A percentile compares a stretch with the other conserved stretches of the same genome.
These are phyloP conservation scores for Rhodotorula sp. DNA, from an alignment of 1,284 basidiomycete genomes.

Conservation along the genomic window DNA sequence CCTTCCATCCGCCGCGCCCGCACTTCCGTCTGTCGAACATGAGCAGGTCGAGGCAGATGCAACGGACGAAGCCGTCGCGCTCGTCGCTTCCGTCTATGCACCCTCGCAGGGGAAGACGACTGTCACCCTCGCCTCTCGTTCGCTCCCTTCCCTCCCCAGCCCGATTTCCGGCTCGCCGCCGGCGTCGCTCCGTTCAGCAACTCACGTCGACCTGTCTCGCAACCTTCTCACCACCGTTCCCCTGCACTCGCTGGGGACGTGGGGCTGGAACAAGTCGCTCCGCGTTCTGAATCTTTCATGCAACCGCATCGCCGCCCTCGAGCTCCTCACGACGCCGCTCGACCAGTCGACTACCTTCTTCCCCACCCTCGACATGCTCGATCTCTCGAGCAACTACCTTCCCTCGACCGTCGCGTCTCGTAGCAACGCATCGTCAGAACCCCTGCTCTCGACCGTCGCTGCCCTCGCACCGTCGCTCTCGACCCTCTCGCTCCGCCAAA, in stretches of 20 bases:
- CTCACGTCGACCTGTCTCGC: conserved; percentile 22
- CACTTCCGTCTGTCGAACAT: neutral
- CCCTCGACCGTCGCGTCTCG: neutral
- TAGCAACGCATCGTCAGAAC: no score
- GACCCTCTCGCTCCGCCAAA: conserved; percentile 23
- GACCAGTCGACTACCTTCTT: neutral
- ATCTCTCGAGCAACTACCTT: conserved; percentile 27
- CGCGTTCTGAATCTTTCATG: conserved; percentile 11
- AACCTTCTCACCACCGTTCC: conserved; percentile 14
- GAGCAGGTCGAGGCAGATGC: neutral
- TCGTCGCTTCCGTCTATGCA: conserved; percentile 4
- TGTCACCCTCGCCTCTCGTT: conserved; percentile 13
- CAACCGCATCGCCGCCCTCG: conserved; percentile 16
- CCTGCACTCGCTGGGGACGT: conserved; percentile 1
- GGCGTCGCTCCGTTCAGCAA: neutral
- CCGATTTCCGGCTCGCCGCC: neutral
- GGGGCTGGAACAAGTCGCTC: conserved; percentile 17
- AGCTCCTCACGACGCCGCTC: neutral
- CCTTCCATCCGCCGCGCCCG: neutral
- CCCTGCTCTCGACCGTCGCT: conserved; percentile 9
- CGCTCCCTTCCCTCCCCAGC: conserved; percentile 14
- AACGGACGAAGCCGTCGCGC: conserved; percentile 13
- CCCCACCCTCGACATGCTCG: conserved; percentile 14
- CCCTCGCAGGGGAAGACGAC: neutral
- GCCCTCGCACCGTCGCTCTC: conserved; percentile 7